Conservation (phyloP, 345 rosid species). For the Citrus glauca region DNA sequence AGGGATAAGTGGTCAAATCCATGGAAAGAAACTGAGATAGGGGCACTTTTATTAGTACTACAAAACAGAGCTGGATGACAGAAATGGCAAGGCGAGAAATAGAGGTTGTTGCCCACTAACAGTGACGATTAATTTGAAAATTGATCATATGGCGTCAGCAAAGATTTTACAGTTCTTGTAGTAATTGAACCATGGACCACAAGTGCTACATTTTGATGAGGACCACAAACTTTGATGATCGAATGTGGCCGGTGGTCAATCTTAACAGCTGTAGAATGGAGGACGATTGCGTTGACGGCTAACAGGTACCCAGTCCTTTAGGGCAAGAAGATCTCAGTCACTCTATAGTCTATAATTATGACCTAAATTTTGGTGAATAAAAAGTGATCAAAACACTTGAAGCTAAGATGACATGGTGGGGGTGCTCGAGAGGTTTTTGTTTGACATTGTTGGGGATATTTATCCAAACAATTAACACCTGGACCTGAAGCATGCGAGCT, state of each 20-base stretch:
- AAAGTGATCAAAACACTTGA: background rate
- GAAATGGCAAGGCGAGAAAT: background rate
- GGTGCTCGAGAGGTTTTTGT: background rate
- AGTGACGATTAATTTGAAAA: conserved; percentile 11
- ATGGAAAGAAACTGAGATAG: background rate
- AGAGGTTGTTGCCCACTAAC: background rate
- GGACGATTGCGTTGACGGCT: background rate
- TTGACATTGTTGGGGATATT: background rate
- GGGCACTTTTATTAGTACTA: conserved; percentile 17
- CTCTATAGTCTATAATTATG: background rate
- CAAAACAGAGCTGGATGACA: background rate
- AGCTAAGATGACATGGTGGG: background rate
- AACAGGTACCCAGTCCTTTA: background rate
- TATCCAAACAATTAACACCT: background rate
- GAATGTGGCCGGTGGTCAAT: conserved; percentile 24
- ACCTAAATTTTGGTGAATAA: background rate
- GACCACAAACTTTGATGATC: conserved; percentile 18
- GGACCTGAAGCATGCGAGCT: background rate
- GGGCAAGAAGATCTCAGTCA: background rate
- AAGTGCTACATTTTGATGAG: background rate
- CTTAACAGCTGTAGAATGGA: background rate
- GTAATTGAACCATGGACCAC: conserved; percentile 13
- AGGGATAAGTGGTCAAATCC: background rate
- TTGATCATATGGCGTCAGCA: conserved; percentile 10
- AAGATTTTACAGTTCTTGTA: conserved; percentile 2